A percentile compares a stretch with the other conserved stretches of the same genome.
Evolutionary conservation across 805 yeast genomes (phyloP).

Genomic region (Aciculoconidium aculeatum): DNA sequence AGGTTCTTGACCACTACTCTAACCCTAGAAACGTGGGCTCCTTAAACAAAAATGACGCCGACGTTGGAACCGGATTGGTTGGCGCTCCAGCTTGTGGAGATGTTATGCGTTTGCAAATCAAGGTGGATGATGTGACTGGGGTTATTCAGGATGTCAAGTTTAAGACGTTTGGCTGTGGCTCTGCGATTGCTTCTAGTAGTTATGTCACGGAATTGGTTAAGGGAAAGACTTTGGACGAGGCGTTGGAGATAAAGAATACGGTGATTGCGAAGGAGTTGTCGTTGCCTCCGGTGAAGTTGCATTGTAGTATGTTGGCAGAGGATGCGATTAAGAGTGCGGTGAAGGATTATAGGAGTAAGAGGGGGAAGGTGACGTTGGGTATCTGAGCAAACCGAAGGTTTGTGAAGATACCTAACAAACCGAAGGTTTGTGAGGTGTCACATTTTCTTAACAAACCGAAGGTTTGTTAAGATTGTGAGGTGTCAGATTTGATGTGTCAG

Average conservation of each 20-base stretch:
- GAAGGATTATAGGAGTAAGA: constrained; percentile 87
- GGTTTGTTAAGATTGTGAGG: too few species aligned
- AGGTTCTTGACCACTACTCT: constrained; percentile 92
- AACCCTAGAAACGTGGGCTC: constrained; percentile 97
- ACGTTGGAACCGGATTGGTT: constrained; percentile 94
- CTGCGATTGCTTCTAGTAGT: constrained; percentile 94
- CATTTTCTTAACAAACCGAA: too few species aligned
- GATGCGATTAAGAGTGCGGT: constrained; percentile 98
- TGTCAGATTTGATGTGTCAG: too few species aligned
- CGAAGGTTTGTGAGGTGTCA: too few species aligned
- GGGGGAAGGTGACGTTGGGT: constrained; percentile 62
- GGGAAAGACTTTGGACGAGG: constrained; percentile 92
- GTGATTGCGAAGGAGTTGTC: constrained; percentile 91
- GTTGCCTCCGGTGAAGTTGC: constrained; percentile 94
- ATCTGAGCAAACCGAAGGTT: too few species aligned
- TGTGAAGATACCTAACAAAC: too few species aligned
- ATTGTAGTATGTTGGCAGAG: constrained; percentile 98
- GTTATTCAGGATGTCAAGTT: constrained; percentile 91
- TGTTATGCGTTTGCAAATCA: constrained; percentile 94
- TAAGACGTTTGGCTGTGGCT: constrained; percentile 99
- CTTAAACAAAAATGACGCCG: constrained; percentile 63
- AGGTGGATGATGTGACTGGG: constrained; percentile 87
- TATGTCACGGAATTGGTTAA: constrained; percentile 93
- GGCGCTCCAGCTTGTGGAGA: constrained; percentile 99
- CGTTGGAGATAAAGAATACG: constrained; percentile 86